These are phyloP conservation scores for Echinochloa phyllopogon DNA, from an alignment of 176 grass and related monocot genomes.

Conservation along the genomic window DNA sequence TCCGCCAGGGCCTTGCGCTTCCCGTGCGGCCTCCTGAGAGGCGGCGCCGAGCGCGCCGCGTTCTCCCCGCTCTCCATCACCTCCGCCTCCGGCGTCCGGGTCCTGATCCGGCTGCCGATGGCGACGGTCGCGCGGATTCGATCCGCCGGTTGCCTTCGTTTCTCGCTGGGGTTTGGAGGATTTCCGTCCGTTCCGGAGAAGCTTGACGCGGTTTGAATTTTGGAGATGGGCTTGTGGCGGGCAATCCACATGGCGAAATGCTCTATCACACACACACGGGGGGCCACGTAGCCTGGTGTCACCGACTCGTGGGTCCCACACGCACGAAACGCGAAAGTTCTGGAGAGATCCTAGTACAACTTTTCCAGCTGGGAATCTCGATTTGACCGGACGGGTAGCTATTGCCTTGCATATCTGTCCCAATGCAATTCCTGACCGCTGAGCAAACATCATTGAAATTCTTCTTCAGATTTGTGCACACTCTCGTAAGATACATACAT, in stretches of 20 bases:
- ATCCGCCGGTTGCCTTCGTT: not conserved
- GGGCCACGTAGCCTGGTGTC: not conserved
- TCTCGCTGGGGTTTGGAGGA: not conserved
- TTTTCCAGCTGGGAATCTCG: not conserved
- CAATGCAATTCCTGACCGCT: too few relatives aligned
- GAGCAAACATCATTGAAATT: too few relatives aligned
- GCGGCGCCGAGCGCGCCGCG: conserved; percentile 14
- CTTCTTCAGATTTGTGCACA: not conserved
- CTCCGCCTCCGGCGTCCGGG: not conserved
- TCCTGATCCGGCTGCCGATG: not conserved
- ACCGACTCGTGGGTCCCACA: not conserved
- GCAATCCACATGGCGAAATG: not conserved
- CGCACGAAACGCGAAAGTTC: not conserved
- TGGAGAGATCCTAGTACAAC: not conserved
- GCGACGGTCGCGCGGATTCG: not conserved
- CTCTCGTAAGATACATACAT: not conserved
- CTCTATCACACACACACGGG: too few relatives aligned
- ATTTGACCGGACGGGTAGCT: not conserved
- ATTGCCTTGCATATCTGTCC: too few relatives aligned
- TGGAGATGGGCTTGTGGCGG: not conserved
- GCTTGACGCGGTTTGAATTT: conserved; percentile 19
- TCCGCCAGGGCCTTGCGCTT: conserved; percentile 43
- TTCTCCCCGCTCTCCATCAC: conserved; percentile 38
- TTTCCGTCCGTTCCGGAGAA: not conserved
- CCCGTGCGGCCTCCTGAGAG: not conserved